Conservation (phyloP, 257 asterid species). For the Gynochthodes officinalis region DNA sequence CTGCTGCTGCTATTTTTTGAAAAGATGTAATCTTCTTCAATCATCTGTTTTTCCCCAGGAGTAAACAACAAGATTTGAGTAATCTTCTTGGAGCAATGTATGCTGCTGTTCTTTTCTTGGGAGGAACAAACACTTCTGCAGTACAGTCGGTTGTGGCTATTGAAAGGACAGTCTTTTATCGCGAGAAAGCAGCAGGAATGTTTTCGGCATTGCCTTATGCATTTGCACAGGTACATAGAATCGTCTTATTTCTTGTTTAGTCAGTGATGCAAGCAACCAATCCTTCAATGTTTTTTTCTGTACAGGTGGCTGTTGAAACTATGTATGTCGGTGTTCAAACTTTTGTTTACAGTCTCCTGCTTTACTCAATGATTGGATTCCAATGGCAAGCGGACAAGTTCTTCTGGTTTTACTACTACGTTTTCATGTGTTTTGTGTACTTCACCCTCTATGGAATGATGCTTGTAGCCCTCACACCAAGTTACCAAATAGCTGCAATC, state of each 20-base stretch:
- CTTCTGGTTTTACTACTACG: slow-evolving; percentile 73
- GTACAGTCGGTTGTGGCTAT: slow-evolving; percentile 30
- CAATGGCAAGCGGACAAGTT: slow-evolving; percentile 50
- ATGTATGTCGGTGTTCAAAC: slow-evolving; percentile 59
- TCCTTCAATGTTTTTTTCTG: not conserved
- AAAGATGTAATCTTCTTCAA: not conserved
- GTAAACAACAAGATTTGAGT: slow-evolving; percentile 26
- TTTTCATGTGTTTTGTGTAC: slow-evolving; percentile 72
- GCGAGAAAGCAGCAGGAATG: slow-evolving; percentile 18
- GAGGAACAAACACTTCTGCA: slow-evolving; percentile 28
- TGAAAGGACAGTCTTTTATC: slow-evolving; percentile 24
- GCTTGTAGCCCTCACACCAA: slow-evolving; percentile 88
- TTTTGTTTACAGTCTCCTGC: slow-evolving; percentile 59
- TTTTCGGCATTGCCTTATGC: slow-evolving; percentile 19
- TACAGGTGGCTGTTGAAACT: slow-evolving; percentile 69
- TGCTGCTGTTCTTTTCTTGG: slow-evolving; percentile 29
- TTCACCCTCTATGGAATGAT: slow-evolving; percentile 82
- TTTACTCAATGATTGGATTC: slow-evolving; percentile 82
- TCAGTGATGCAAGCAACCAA: not conserved
- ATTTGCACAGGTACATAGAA: slow-evolving; percentile 24
- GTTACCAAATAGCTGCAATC: slow-evolving; percentile 69
- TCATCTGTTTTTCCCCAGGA: slow-evolving; percentile 11
- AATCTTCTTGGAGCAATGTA: slow-evolving; percentile 32
- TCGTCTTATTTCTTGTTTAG: not conserved
- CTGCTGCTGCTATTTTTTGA: not conserved